phyloP scores from a whole-genome alignment of 78 protist genomes.

The Chrysochromulina tobinii region DNA sequence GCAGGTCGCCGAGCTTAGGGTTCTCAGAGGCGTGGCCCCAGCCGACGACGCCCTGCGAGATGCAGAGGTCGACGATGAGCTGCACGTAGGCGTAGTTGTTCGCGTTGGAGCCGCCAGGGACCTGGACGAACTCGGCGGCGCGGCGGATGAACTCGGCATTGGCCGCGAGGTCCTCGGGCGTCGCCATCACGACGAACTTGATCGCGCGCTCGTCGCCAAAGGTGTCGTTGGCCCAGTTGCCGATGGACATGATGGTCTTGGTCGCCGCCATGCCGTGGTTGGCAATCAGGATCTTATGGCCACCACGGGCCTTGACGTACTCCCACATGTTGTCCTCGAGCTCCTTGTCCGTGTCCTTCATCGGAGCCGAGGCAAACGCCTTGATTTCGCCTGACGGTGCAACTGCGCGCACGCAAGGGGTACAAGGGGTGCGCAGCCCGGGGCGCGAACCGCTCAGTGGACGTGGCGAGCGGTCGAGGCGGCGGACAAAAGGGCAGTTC shows the following conservation, averaged over 20 bases:
- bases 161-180: slow-evolving; percentile 89
- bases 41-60: slow-evolving; percentile 74
- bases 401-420: too few species aligned
- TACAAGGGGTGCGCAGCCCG: too few species aligned
- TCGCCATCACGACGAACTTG: slow-evolving; percentile 91
- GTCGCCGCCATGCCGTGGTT: slow-evolving; percentile 98
- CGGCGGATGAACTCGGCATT: slow-evolving; percentile 94
- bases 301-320: slow-evolving; percentile 38
- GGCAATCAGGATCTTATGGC: slow-evolving; percentile 84
- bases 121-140: slow-evolving; percentile 86
- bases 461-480: too few species aligned
- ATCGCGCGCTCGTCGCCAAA: slow-evolving; percentile 83
- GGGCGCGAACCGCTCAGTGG: too few species aligned
- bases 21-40: slow-evolving; percentile 98
- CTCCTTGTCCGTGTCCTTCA: too few species aligned
- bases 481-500: too few species aligned
- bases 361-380: too few species aligned
- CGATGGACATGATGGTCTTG: slow-evolving; percentile 92
- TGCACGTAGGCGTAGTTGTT: slow-evolving; percentile 97
- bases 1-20: slow-evolving; percentile 87
- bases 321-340: not conserved
- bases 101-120: slow-evolving; percentile 91
- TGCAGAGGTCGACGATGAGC: slow-evolving; percentile 77
- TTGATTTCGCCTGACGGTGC: too few species aligned
- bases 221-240: slow-evolving; percentile 83